These are phyloP conservation scores for Aspergillus bertholletiae DNA, from an alignment of 495 filamentous ascomycete genomes.

Conservation along the genomic window DNA sequence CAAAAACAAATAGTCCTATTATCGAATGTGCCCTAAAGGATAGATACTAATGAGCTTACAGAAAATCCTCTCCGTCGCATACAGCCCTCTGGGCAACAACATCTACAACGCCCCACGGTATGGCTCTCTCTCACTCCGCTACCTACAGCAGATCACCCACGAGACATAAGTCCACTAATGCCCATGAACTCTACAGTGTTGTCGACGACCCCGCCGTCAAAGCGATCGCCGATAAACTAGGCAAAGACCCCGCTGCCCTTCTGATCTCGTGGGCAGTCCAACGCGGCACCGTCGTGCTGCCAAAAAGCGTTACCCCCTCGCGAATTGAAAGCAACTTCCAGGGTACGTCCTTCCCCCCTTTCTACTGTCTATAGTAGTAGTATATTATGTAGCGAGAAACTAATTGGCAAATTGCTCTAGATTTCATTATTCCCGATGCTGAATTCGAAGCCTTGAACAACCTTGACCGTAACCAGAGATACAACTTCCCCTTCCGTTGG, in stretches of 20 bases:
- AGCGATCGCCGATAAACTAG: slow-evolving; percentile 61
- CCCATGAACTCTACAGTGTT: slow-evolving; percentile 33
- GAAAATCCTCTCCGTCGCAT: slow-evolving; percentile 49
- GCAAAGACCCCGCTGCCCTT: slow-evolving; percentile 67
- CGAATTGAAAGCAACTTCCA: slow-evolving; percentile 59
- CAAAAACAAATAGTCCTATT: neutral
- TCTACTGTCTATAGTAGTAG: too few relatives aligned
- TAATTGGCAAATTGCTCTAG: slow-evolving; percentile 21
- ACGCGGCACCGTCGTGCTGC: slow-evolving; percentile 58
- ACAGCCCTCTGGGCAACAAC: slow-evolving; percentile 54
- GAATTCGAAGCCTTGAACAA: slow-evolving; percentile 42
- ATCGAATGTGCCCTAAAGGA: neutral
- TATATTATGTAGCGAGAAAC: too few relatives aligned
- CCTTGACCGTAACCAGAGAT: slow-evolving; percentile 43
- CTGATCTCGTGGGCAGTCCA: slow-evolving; percentile 81
- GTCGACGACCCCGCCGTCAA: slow-evolving; percentile 60
- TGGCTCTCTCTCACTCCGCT: neutral
- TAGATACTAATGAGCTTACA: slow-evolving; percentile 6
- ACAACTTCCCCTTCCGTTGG: slow-evolving; percentile 50
- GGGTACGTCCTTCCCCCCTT: slow-evolving; percentile 12
- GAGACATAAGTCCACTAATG: neutral
- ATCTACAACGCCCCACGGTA: slow-evolving; percentile 42
- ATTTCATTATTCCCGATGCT: slow-evolving; percentile 45
- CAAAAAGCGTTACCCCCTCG: slow-evolving; percentile 57
- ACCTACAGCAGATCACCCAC: neutral